Conservation (phyloP, 495 filamentous ascomycete species). For the Peziza echinospora region DNA sequence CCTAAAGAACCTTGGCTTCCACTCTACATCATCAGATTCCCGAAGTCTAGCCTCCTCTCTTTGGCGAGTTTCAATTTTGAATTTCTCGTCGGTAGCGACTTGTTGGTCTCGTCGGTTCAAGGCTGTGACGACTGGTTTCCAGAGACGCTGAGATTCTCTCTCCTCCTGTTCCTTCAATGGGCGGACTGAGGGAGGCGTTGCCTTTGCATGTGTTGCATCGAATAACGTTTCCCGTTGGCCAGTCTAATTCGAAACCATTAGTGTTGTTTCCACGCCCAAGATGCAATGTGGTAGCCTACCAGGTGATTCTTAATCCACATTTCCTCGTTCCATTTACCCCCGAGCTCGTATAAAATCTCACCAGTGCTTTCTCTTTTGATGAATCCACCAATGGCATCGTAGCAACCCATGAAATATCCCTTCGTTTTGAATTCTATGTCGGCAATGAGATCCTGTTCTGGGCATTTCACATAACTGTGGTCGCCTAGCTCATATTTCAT, state of each 20-base stretch:
- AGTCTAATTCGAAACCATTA: slow-evolving; percentile 32
- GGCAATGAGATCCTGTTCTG: slow-evolving; percentile 63
- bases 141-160: slow-evolving; percentile 73
- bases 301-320: slow-evolving; percentile 71
- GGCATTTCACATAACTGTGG: slow-evolving; percentile 83
- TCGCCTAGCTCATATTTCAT: slow-evolving; percentile 99
- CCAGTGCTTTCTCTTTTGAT: slow-evolving; percentile 81
- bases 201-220: slow-evolving; percentile 54
- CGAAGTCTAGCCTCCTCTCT: slow-evolving; percentile 70
- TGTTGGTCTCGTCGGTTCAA: slow-evolving; percentile 71
- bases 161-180: slow-evolving; percentile 73
- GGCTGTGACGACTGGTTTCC: slow-evolving; percentile 57
- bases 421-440: slow-evolving; percentile 98
- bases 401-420: slow-evolving; percentile 87
- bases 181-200: slow-evolving; percentile 50
- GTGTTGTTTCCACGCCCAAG: not conserved
- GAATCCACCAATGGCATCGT: slow-evolving; percentile 82
- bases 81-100: slow-evolving; percentile 83
- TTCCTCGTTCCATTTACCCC: slow-evolving; percentile 81
- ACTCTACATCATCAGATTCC: slow-evolving; percentile 61
- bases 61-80: slow-evolving; percentile 77
- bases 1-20: slow-evolving; percentile 73
- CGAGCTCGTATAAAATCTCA: slow-evolving; percentile 70
- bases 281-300: slow-evolving; percentile 34
- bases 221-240: slow-evolving; percentile 77